Conservation (phyloP, 1,139 yeast species). For the Kazachstania sp. region DNA sequence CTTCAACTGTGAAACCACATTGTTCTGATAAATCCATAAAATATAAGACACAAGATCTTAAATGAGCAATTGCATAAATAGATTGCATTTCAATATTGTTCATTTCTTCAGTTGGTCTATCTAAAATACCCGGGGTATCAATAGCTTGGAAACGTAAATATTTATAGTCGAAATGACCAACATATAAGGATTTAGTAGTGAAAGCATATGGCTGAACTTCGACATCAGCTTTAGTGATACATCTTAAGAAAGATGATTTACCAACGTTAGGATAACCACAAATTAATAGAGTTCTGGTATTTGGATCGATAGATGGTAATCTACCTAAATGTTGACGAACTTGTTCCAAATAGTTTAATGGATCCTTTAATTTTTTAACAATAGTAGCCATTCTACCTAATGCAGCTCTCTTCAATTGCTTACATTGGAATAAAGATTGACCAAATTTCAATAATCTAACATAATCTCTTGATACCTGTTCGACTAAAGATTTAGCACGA, state of each 20-base stretch:
- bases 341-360: conserved; percentile 87
- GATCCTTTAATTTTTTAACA: conserved; percentile 88
- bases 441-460: conserved; percentile 90
- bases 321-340: conserved; percentile 99
- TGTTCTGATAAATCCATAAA: conserved; percentile 98
- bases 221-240: conserved; percentile 96
- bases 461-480: conserved; percentile 93
- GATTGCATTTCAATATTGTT: conserved; percentile 99
- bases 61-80: conserved; percentile 95
- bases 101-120: conserved; percentile 99
- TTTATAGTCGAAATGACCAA: conserved; percentile 96
- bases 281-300: conserved; percentile 90
- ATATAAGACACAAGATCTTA: conserved; percentile 90
- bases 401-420: conserved; percentile 96
- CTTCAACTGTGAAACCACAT: conserved; percentile 96
- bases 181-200: conserved; percentile 90
- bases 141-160: conserved; percentile 96
- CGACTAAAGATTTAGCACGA: conserved; percentile 86
- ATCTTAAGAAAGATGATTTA: conserved; percentile 85
- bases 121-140: conserved; percentile 98
- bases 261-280: conserved; percentile 99
- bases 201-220: conserved; percentile 99
- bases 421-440: conserved; percentile 95
- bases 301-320: conserved; percentile 95
- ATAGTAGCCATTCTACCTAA: conserved; percentile 99